These are phyloP conservation scores for Aspergillus olivimuriae DNA, from an alignment of 495 filamentous ascomycete species.

Conservation along the genomic window DNA sequence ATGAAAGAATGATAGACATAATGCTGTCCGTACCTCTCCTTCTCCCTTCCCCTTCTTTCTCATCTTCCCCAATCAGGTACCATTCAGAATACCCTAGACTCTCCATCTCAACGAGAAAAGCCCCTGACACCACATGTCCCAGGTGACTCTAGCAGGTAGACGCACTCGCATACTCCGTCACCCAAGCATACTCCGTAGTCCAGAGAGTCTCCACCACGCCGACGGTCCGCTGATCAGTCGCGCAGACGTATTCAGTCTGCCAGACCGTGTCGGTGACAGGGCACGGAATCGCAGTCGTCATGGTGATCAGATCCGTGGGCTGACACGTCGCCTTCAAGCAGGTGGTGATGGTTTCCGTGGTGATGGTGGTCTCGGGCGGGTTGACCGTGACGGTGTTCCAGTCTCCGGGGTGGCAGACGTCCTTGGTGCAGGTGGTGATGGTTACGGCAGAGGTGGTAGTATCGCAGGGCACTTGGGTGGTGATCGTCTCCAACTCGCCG, in stretches of 20 bases:
- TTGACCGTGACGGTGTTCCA: no score
- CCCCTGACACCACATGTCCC: no score
- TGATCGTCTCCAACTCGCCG: no score
- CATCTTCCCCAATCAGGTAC: no score
- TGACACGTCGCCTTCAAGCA: neutral
- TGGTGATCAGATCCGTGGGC: neutral
- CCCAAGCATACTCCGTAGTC: neutral
- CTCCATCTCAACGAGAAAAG: no score
- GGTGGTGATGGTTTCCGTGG: neutral
- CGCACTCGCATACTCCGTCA: neutral
- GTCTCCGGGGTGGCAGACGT: no score
- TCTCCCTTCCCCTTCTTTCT: no score
- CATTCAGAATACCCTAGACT: no score
- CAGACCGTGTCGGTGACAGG: neutral
- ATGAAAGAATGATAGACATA: neutral
- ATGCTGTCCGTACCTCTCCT: neutral
- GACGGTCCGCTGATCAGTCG: neutral
- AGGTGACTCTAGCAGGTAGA: neutral
- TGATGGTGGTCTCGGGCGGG: no score
- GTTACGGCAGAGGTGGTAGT: no score
- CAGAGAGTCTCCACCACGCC: neutral
- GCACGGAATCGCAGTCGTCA: neutral
- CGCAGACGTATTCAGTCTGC: neutral
- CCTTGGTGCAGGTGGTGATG: no score
- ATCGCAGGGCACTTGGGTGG: no score